These are phyloP conservation scores for Sarocladium brachiariae DNA, from an alignment of 2,329 filamentous ascomycete species.

Conservation along the genomic window DNA sequence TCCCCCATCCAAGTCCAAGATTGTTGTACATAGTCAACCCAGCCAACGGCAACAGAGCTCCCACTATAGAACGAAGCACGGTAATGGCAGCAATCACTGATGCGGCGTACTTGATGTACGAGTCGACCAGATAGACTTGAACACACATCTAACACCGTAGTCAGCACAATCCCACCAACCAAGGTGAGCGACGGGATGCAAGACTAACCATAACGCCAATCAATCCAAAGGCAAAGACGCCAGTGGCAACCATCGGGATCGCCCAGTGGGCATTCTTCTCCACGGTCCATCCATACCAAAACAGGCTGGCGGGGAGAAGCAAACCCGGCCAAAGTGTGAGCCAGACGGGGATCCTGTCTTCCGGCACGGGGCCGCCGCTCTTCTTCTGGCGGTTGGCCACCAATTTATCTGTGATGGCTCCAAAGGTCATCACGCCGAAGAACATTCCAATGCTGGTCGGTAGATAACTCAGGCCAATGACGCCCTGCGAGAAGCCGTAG, in stretches of 20 bases:
- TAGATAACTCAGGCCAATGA: slow-evolving; percentile 28
- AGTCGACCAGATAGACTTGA: slow-evolving; percentile 31
- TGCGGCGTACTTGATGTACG: slow-evolving; percentile 23
- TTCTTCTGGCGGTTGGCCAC: slow-evolving; percentile 20
- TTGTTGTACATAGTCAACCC: slow-evolving; percentile 35
- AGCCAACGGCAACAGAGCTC: slow-evolving; percentile 56
- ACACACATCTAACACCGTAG: slow-evolving; percentile 19
- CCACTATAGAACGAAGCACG: slow-evolving; percentile 47
- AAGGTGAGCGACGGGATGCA: neutral
- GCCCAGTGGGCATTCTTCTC: slow-evolving; percentile 22
- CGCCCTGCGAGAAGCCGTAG: slow-evolving; percentile 53
- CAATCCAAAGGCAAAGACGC: slow-evolving; percentile 38
- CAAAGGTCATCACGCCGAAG: slow-evolving; percentile 18
- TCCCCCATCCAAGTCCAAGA: slow-evolving; percentile 41
- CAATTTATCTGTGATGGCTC: slow-evolving; percentile 20
- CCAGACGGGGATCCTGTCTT: slow-evolving; percentile 20
- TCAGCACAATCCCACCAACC: neutral
- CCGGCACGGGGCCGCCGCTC: slow-evolving; percentile 17
- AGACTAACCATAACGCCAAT: slow-evolving; percentile 30
- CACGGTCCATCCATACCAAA: slow-evolving; percentile 24
- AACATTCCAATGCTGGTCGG: slow-evolving; percentile 22
- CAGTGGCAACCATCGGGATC: slow-evolving; percentile 29
- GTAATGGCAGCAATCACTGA: slow-evolving; percentile 24
- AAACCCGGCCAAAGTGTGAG: slow-evolving; percentile 19
- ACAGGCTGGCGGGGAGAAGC: slow-evolving; percentile 19